phyloP scores from a whole-genome alignment of 2,329 filamentous ascomycete species.

The Paraconiothyrium sp. region DNA sequence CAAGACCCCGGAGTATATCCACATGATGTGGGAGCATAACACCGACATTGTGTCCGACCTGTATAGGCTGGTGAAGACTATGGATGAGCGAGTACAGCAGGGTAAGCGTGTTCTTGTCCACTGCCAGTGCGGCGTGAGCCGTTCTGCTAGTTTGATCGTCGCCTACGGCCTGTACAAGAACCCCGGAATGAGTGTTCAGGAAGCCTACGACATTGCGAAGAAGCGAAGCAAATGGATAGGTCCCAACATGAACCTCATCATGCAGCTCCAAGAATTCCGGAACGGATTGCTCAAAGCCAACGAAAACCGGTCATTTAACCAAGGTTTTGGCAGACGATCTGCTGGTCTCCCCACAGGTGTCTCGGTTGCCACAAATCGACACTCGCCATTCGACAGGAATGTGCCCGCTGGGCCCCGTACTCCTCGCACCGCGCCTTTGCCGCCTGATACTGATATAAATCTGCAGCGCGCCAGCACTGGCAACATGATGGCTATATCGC shows the following conservation, averaged over 20 bases:
- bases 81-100: constrained; percentile 75
- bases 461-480: constrained; percentile 55
- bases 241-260: constrained; percentile 91
- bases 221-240: constrained; percentile 87
- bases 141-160: constrained; percentile 86
- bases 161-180: constrained; percentile 85
- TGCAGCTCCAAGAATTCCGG: constrained; percentile 83
- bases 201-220: constrained; percentile 84
- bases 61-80: constrained; percentile 76
- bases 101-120: constrained; percentile 84
- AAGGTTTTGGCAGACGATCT: constrained; percentile 45
- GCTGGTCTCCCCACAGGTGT: constrained; percentile 40
- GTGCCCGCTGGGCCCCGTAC: constrained; percentile 43
- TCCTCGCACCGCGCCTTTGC: constrained; percentile 50
- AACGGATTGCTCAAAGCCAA: constrained; percentile 56
- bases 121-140: constrained; percentile 86
- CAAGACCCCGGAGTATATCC: constrained; percentile 79
- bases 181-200: constrained; percentile 78
- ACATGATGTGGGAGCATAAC: constrained; percentile 89
- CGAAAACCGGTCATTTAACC: constrained; percentile 42
- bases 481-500: constrained; percentile 53
- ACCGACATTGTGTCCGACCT: constrained; percentile 84
- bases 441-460: constrained; percentile 59
- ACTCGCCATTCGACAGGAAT: constrained; percentile 46
- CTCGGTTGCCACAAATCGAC: constrained; percentile 38